Percentiles rank a stretch among this genome's conserved stretches.
Evolutionary conservation across 2,329 filamentous ascomycete species (phyloP).

Genomic region (Alternaria hordeiaustralica): DNA sequence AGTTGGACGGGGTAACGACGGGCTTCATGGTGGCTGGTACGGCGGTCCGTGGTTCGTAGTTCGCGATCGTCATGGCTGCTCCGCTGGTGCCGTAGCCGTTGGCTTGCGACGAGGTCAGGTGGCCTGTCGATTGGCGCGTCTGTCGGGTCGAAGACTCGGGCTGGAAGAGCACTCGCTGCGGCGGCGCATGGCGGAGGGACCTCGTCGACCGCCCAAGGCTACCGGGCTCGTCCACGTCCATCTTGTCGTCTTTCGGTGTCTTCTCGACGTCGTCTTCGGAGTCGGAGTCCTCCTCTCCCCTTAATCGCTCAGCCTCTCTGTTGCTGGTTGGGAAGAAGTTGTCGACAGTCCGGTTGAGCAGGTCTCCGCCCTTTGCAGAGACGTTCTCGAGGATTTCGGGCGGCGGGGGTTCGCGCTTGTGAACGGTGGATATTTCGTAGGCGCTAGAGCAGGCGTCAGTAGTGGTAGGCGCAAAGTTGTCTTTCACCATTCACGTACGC

Average conservation of each 20-base stretch:
- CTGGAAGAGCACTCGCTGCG: slow-evolving; percentile 83
- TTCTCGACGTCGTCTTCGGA: slow-evolving; percentile 48
- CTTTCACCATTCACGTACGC: slow-evolving; percentile 54
- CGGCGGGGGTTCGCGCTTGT: slow-evolving; percentile 81
- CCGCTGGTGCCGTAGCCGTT: slow-evolving; percentile 48
- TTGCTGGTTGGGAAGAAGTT: slow-evolving; percentile 67
- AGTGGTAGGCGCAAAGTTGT: neutral
- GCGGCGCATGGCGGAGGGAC: slow-evolving; percentile 78
- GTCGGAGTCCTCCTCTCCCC: slow-evolving; percentile 62
- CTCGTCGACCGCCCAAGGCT: slow-evolving; percentile 50
- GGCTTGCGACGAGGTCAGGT: slow-evolving; percentile 52
- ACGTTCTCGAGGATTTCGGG: slow-evolving; percentile 84
- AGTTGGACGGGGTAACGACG: slow-evolving; percentile 76
- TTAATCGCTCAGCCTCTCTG: slow-evolving; percentile 55
- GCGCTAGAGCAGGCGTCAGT: slow-evolving; percentile 55
- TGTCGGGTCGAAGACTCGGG: slow-evolving; percentile 75
- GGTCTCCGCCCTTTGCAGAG: slow-evolving; percentile 78
- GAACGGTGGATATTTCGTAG: slow-evolving; percentile 81
- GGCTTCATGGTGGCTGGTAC: slow-evolving; percentile 72
- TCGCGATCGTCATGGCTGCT: slow-evolving; percentile 65
- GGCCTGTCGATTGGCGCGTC: slow-evolving; percentile 60
- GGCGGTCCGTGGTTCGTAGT: slow-evolving; percentile 71
- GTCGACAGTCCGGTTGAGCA: slow-evolving; percentile 79
- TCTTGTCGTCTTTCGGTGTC: slow-evolving; percentile 60
- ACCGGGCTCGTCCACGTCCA: slow-evolving; percentile 58